Evolutionary conservation across 441 rosid species (phyloP).

Genomic region (Theobroma grandiflorum): DNA sequence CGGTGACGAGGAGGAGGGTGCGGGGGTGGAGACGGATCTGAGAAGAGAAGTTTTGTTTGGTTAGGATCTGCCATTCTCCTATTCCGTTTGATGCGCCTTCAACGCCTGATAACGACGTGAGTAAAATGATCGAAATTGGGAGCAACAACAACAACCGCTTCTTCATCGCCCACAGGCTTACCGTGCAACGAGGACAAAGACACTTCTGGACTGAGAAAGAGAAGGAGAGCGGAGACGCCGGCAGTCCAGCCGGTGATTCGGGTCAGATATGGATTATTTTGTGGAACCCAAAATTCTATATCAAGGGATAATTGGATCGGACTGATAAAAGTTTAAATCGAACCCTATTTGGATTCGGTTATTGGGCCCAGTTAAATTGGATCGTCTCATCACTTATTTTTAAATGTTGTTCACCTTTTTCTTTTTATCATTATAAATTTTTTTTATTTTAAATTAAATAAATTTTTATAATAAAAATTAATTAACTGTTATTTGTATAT

Average conservation of each 20-base stretch:
- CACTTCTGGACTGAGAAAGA: background rate
- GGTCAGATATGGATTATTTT: background rate
- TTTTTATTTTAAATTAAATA: too few relatives aligned
- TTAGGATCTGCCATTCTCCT: slow-evolving; percentile 72
- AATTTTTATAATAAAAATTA: too few relatives aligned
- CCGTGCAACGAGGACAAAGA: background rate
- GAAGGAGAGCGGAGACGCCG: background rate
- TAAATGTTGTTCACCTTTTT: too few relatives aligned
- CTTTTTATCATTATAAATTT: too few relatives aligned
- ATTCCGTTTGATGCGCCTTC: slow-evolving; percentile 33
- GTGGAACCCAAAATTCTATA: background rate
- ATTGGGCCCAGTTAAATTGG: too few relatives aligned
- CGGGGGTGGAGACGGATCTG: slow-evolving; percentile 80
- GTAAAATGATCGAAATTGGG: background rate
- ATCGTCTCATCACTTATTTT: too few relatives aligned
- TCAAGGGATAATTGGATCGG: background rate
- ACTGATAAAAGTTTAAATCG: background rate
- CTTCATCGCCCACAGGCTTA: slow-evolving; percentile 12
- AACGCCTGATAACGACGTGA: slow-evolving; percentile 4
- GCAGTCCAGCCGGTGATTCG: background rate
- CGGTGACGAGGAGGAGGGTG: slow-evolving; percentile 73
- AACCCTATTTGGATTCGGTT: too few relatives aligned
- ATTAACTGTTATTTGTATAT: too few relatives aligned
- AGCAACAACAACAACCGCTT: background rate
- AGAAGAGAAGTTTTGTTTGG: slow-evolving; percentile 80